Evolutionary conservation across 805 yeast species (phyloP).

Genomic region (Candida jianshihensis): DNA sequence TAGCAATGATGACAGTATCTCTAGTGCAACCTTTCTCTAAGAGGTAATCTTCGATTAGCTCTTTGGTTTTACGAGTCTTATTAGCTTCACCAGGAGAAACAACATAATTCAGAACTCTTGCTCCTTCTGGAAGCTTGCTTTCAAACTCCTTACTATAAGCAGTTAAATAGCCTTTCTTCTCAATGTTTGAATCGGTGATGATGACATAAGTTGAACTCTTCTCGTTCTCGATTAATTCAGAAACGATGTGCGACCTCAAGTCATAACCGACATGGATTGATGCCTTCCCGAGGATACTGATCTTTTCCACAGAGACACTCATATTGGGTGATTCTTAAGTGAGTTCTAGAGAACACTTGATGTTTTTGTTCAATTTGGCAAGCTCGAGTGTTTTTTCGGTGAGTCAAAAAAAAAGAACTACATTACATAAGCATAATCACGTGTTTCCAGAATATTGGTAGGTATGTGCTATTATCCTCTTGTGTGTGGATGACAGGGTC

Average conservation of each 20-base stretch:
- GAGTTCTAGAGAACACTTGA: neutral
- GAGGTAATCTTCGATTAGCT: slow-evolving; percentile 85
- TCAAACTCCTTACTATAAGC: slow-evolving; percentile 38
- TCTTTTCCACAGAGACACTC: slow-evolving; percentile 32
- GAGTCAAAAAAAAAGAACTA: neutral
- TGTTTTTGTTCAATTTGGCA: neutral
- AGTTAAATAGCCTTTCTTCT: slow-evolving; percentile 53
- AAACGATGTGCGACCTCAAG: slow-evolving; percentile 66
- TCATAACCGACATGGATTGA: slow-evolving; percentile 87
- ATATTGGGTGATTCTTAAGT: neutral
- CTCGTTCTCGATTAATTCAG: slow-evolving; percentile 51
- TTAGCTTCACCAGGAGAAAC: slow-evolving; percentile 92
- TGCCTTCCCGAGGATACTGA: slow-evolving; percentile 73
- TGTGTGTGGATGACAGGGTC: no score
- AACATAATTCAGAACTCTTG: slow-evolving; percentile 65
- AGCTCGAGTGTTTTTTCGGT: neutral
- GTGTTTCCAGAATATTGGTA: no score
- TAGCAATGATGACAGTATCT: slow-evolving; percentile 88
- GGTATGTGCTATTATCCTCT: no score
- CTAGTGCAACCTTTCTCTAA: slow-evolving; percentile 84
- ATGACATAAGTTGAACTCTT: slow-evolving; percentile 89
- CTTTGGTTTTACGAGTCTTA: slow-evolving; percentile 85
- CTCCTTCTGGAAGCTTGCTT: slow-evolving; percentile 35
- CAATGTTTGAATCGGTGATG: slow-evolving; percentile 79
- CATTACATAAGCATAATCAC: no score